A percentile compares a stretch with the other conserved stretches of the same genome.
These are phyloP conservation scores for Leccinellum albellum DNA, from an alignment of 768 basidiomycete genomes.

Conservation along the genomic window DNA sequence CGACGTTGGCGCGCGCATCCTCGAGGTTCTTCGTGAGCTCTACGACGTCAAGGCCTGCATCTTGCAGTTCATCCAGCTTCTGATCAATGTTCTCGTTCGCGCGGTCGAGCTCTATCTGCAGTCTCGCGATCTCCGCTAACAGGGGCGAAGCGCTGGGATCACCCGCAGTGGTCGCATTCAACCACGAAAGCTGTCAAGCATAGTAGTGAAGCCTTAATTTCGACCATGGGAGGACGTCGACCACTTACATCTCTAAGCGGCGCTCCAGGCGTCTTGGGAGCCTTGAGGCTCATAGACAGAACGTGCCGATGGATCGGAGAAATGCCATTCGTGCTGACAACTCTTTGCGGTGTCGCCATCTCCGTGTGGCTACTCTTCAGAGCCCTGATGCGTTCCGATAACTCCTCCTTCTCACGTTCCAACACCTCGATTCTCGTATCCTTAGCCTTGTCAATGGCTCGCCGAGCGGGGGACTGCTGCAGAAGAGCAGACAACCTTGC, in stretches of 20 bases:
- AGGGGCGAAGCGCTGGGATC: constrained; percentile 60
- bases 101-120: constrained; percentile 70
- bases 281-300: constrained; percentile 61
- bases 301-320: constrained; percentile 78
- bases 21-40: constrained; percentile 67
- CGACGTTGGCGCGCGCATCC: constrained; percentile 60
- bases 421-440: constrained; percentile 73
- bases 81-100: constrained; percentile 87
- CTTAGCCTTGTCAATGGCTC: constrained; percentile 74
- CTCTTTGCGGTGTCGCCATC: constrained; percentile 55
- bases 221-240: not conserved
- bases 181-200: constrained; percentile 60
- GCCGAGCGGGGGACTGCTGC: constrained; percentile 68
- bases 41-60: constrained; percentile 72
- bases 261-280: constrained; percentile 75
- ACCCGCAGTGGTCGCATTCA: constrained; percentile 51
- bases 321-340: constrained; percentile 53
- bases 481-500: constrained; percentile 63
- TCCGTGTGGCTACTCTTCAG: constrained; percentile 51
- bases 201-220: constrained; percentile 7
- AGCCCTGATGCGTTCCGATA: constrained; percentile 65
- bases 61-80: constrained; percentile 81
- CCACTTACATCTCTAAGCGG: constrained; percentile 69
- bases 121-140: constrained; percentile 64
- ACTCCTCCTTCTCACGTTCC: constrained; percentile 71